Evolutionary conservation across 495 filamentous ascomycete species (phyloP).

Genomic region (Geopyxis carbonaria): DNA sequence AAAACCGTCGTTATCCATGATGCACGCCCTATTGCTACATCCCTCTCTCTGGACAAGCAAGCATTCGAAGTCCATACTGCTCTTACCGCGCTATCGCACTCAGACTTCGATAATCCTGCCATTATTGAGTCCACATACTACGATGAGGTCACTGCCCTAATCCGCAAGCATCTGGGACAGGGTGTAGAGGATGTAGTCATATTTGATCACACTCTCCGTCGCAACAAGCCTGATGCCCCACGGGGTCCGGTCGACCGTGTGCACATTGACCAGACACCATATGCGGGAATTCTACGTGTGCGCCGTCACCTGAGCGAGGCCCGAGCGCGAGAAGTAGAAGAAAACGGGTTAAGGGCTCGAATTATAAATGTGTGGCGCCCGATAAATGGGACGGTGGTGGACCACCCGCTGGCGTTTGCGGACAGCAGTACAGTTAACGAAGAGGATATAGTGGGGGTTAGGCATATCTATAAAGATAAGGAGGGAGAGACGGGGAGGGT

Average conservation of each 20-base stretch:
- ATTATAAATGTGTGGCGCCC: slow-evolving; percentile 85
- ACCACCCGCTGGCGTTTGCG: slow-evolving; percentile 54
- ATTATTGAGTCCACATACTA: slow-evolving; percentile 57
- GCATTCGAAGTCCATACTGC: slow-evolving; percentile 43
- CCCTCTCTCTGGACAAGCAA: slow-evolving; percentile 52
- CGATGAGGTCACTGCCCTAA: slow-evolving; percentile 55
- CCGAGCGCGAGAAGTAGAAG: slow-evolving; percentile 31
- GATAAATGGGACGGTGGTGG: slow-evolving; percentile 53
- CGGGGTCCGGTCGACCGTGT: slow-evolving; percentile 51
- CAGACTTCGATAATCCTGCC: slow-evolving; percentile 45
- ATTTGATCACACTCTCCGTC: slow-evolving; percentile 86
- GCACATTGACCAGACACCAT: slow-evolving; percentile 69
- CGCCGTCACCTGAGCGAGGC: slow-evolving; percentile 41
- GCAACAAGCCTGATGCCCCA: slow-evolving; percentile 32
- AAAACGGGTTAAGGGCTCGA: slow-evolving; percentile 38
- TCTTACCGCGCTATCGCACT: slow-evolving; percentile 34
- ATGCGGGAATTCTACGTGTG: slow-evolving; percentile 48
- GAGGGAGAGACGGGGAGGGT: slow-evolving; percentile 66
- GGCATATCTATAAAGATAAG: slow-evolving; percentile 59
- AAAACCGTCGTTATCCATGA: slow-evolving; percentile 42
- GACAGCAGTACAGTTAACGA: slow-evolving; percentile 41
- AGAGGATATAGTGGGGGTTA: slow-evolving; percentile 49
- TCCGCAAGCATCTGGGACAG: slow-evolving; percentile 45
- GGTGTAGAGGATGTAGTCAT: slow-evolving; percentile 41
- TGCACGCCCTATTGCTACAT: slow-evolving; percentile 43